These are phyloP conservation scores for Trichosphaerium sp. DNA, from an alignment of 78 protist species.

Conservation along the genomic window DNA sequence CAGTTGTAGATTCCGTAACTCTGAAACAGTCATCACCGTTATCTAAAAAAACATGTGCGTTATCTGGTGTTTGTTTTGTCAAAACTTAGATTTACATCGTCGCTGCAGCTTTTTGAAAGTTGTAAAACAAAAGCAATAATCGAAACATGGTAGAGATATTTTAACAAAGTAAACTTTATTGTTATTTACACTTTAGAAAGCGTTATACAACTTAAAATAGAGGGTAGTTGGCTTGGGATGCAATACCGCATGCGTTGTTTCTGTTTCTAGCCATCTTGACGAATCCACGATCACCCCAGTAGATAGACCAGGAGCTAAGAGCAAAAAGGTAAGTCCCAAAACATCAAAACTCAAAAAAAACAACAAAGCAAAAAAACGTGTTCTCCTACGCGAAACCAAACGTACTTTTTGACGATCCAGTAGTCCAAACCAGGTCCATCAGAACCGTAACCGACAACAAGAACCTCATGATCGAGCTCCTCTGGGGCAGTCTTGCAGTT, in stretches of 20 bases:
- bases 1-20: no score
- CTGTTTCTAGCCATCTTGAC: conserved; percentile 12
- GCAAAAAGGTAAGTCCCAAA: conserved; percentile 41
- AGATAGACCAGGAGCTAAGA: conserved; percentile 49
- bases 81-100: no score
- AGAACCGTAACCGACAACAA: conserved; percentile 62
- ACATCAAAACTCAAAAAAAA: background rate
- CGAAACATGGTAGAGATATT: background rate
- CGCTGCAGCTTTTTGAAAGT: no score
- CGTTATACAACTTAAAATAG: background rate
- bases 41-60: no score
- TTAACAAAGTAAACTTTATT: background rate
- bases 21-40: no score
- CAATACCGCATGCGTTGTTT: conserved; percentile 32
- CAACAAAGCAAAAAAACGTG: background rate
- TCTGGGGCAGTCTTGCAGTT: conserved; percentile 35
- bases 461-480: conserved; percentile 63
- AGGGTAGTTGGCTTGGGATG: conserved; percentile 30
- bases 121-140: conserved; percentile 6
- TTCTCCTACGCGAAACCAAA: no score
- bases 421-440: conserved; percentile 13
- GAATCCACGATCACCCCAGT: conserved; percentile 52
- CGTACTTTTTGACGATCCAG: conserved; percentile 1
- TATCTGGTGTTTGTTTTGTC: no score
- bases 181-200: background rate